Base-by-base conservation (phyloP, 768 basidiomycete genomes). In the Lactarius evosmus region DNA sequence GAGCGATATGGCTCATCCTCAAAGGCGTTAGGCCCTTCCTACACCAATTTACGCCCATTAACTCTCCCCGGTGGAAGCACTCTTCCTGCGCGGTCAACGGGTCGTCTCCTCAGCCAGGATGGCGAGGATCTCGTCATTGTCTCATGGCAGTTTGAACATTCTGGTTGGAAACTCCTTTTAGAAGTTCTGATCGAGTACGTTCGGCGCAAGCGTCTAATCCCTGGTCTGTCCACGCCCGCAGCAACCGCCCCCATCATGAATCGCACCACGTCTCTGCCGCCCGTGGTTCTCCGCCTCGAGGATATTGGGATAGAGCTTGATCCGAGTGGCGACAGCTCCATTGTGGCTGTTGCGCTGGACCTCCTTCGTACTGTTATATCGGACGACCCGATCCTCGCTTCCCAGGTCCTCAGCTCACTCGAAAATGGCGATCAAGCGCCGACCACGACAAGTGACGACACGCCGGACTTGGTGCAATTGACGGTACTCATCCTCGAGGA, bases 91-190 rank as follows among this genome's bases (percentile, higher is more conserved):
- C 82, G 83, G 25, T 85, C 89, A 1, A 74, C 78, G 1, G 94
- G 92, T 3, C 82, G 83, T 8, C 78, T 94, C 25, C 78, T 95
- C 36, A 92, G 85, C 66, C 80, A 82, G 11, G 90, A 92, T 58
- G 82, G 82, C 4, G 85, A 83, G 2, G 89, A 91, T 27, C 78
- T 84, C 19, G 75, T 88, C 25, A 86, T 89, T 6, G 81, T 95
- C 0, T 80, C 82, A 22, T 97, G 95, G 95, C 81, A 87, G 66
- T 86, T 89, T 67, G 79, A 85, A 51, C 86, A 93, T 70, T 91
- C 89, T 7, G 93, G 91, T 2, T 97, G 95, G 95, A 88, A 84
- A 67, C 73, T 96, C 16, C 75, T 96, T 7, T 73, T 93, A n/a
- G 93, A 94, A 68, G 76, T 95, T 9, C 77, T 96, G 58, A 83